phyloP scores from a whole-genome alignment of 2,329 filamentous ascomycete species.

The Calonectria pseudoturangicola region DNA sequence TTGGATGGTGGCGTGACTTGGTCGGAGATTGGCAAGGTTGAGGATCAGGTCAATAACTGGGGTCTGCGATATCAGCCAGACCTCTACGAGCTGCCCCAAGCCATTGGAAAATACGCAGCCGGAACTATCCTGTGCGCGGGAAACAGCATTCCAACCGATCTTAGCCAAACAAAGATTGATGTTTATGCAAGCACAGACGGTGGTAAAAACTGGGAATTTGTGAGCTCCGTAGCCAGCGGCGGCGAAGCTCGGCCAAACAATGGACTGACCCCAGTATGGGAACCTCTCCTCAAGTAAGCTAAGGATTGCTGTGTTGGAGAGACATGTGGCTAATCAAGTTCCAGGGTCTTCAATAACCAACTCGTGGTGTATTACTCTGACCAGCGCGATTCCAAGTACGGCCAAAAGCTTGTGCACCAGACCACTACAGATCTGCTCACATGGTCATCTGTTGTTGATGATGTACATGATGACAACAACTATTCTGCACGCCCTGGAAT shows the following conservation, averaged over 20 bases:
- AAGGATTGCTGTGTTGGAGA: not conserved
- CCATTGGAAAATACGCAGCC: conserved; percentile 73
- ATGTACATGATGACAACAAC: conserved; percentile 74
- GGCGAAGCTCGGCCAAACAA: conserved; percentile 78
- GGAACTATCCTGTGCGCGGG: conserved; percentile 79
- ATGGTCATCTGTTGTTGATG: conserved; percentile 75
- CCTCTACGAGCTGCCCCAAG: conserved; percentile 77
- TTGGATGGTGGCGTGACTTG: conserved; percentile 75
- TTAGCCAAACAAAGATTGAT: conserved; percentile 80
- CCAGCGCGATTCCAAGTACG: conserved; percentile 77
- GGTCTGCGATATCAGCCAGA: conserved; percentile 82
- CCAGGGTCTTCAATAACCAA: conserved; percentile 71
- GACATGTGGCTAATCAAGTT: not conserved
- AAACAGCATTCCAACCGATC: conserved; percentile 75
- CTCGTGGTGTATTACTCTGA: conserved; percentile 83
- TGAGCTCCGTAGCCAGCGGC: conserved; percentile 78
- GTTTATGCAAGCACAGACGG: conserved; percentile 79
- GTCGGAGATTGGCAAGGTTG: conserved; percentile 77
- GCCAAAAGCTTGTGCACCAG: conserved; percentile 82
- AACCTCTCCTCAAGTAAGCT: conserved; percentile 76
- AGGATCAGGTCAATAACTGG: conserved; percentile 78
- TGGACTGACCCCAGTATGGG: conserved; percentile 82
- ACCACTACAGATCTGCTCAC: conserved; percentile 73
- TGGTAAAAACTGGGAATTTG: conserved; percentile 79
- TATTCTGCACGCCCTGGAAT: conserved; percentile 81